Evolutionary conservation across 2,329 filamentous ascomycete species (phyloP), one percentile per base, ranked within the genome.

Genomic region (Colletotrichum musicola): DNA sequence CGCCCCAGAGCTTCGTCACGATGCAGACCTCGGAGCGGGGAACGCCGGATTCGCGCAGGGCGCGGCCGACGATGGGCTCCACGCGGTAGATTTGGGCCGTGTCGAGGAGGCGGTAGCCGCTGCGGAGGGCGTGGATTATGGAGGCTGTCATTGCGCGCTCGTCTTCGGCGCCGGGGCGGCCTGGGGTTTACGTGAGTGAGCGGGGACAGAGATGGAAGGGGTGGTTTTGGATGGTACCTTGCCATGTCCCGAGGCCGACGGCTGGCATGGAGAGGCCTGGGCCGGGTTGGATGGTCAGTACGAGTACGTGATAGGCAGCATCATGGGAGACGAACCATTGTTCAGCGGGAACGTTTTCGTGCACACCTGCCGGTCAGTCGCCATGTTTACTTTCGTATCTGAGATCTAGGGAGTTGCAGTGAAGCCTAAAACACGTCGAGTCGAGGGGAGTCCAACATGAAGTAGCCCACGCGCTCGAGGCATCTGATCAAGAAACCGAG

Each of bases 1-100:
- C 35, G 59, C 73, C 73, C 59, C 72, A 72, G 59, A 80, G 70
- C 68, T 80, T 80, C 47, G 75, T 78, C 62, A 79, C 75, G 27
- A 78, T 81, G 81, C 86, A 89, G 76, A 89, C 84, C 72, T 88
- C 75, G n/a, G 68, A 68, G 16, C 78, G 74, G 9, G 77, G 77
- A 5, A 80, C 64, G 10, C 76, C 75, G 6, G 73, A 75, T 16
- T 69, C 74, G 4, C 74, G 73, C 2, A 51, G 10, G 18, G 47
- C 47, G 20, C 25, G 47, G 22, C 47, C 47, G 14, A 51, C 47
- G 47, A 51, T 12, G 20, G 20, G 7, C 22, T 51, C 47, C 14
- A 51, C 47, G 20, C 20, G 20, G 56, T 77, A 77, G 25, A n/a
- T 16, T 22, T 42, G 47, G 16, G 64, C 71, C 49, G 40, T 76